Base-by-base conservation (phyloP, 805 yeast species). In the Pichia ethanolica region DNA sequence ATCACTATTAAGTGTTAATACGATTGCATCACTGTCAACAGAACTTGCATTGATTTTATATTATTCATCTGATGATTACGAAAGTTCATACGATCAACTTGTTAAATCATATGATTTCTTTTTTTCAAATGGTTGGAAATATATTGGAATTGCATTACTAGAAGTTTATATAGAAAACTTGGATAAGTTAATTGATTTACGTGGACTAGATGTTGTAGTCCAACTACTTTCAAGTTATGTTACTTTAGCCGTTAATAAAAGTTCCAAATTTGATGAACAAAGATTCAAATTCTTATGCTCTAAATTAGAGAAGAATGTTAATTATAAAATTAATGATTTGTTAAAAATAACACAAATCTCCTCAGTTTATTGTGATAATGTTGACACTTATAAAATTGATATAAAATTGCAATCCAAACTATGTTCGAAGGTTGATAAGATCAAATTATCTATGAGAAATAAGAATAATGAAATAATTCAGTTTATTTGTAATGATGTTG, bases 11-110 rank as follows among this genome's bases (percentile, higher is more conserved):
- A 72, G 88, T 49, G 75, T 80, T 13, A 74, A 91, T 53, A 74
- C 88, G 0, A 82, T 86, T 7, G 90, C 86, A 58, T 71, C 83
- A 5, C 70, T 93, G 13, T 81, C 90, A 1, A 78, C 87, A 7
- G 97, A 91, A 54, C 73, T 89, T 47, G 96, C 95, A 0, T 61
- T 85, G 10, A 65, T 89, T 14, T 44, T 63, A 5, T 81, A 83
- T 51, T 82, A 51, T 38, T 52, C 53, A 1, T 68, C 71, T 33
- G 67, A 74, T 4, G 73, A 85, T 35, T 83, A 78, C 56, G 72
- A 73, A 36, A 74, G 76, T 41, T 83, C 96, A 1, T 75, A 81
- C 13, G 68, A 75, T 5, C 78, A 86, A 3, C 69, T 91, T 11
- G 78, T 79, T 37, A 78, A 81, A 8, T 81, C 93, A 3, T 87